These are phyloP conservation scores for Chlorencoelia australis DNA, from an alignment of 2,329 filamentous ascomycete genomes.

Conservation along the genomic window DNA sequence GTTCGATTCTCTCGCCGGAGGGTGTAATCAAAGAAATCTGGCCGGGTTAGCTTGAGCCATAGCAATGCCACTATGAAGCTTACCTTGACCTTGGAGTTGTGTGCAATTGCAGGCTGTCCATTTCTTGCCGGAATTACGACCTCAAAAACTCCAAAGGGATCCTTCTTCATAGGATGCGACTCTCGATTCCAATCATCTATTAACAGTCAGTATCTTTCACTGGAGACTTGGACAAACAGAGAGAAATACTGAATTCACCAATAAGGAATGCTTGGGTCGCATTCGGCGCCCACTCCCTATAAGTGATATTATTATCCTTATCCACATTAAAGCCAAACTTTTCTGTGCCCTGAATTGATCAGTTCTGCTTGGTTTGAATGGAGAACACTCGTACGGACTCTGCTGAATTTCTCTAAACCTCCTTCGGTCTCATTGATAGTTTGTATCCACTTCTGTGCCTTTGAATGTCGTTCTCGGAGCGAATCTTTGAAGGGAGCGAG, in stretches of 20 bases:
- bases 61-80: neutral
- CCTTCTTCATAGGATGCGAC: conserved; percentile 78
- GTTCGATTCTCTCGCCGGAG: conserved; percentile 70
- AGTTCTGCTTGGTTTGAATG: conserved; percentile 1
- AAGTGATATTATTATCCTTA: conserved; percentile 73
- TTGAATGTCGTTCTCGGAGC: conserved; percentile 65
- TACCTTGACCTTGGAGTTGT: conserved; percentile 96
- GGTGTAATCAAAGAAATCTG: conserved; percentile 79
- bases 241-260: conserved; percentile 75
- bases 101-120: conserved; percentile 70
- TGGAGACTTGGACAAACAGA: conserved; percentile 7
- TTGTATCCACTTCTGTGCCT: conserved; percentile 79
- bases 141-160: conserved; percentile 79
- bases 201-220: conserved; percentile 13
- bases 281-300: conserved; percentile 95
- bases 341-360: conserved; percentile 59
- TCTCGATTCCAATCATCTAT: conserved; percentile 77
- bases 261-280: conserved; percentile 75
- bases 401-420: conserved; percentile 84
- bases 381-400: conserved; percentile 37
- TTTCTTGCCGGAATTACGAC: conserved; percentile 63
- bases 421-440: conserved; percentile 76
- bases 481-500: conserved; percentile 74
- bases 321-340: conserved; percentile 77
- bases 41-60: conserved; percentile 11